phyloP scores from a whole-genome alignment of 805 yeast species.

The Naumovozyma baii region DNA sequence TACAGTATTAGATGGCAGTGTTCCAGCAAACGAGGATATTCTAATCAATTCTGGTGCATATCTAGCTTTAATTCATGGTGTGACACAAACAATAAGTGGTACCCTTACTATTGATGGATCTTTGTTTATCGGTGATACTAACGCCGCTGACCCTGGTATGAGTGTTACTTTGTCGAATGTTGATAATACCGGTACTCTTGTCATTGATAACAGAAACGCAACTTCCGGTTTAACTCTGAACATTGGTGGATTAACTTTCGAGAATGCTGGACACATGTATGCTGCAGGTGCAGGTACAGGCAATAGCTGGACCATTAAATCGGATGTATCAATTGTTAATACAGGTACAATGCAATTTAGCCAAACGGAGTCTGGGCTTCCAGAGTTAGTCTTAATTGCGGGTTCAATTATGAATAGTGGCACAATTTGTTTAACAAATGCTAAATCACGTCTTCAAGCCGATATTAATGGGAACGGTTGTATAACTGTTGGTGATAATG shows the following conservation, averaged over 20 bases:
- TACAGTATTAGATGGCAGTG: not conserved
- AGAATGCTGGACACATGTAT: conserved; percentile 8
- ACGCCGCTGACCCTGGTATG: conserved; percentile 4
- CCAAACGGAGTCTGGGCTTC: conserved; percentile 3
- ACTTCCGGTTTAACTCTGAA: conserved; percentile 4
- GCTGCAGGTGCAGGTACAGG: conserved; percentile 6
- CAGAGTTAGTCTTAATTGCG: conserved; percentile 1
- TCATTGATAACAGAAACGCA: conserved; percentile 8
- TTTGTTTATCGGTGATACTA: conserved; percentile 8
- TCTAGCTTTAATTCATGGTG: conserved; percentile 8
- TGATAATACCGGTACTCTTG: conserved; percentile 8
- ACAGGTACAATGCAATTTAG: conserved; percentile 7
- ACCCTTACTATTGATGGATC: conserved; percentile 6
- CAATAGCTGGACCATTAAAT: conserved; percentile 4
- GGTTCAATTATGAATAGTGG: conserved; percentile 7
- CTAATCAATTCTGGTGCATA: conserved; percentile 4
- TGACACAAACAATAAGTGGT: conserved; percentile 2
- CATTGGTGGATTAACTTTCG: conserved; percentile 6
- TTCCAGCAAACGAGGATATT: conserved; percentile 1
- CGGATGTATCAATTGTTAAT: conserved; percentile 5
- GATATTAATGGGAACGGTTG: conserved; percentile 10
- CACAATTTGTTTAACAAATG: conserved; percentile 8
- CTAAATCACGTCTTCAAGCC: conserved; percentile 2
- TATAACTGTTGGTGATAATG: conserved; percentile 8
- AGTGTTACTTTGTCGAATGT: conserved; percentile 4